Base-by-base conservation (phyloP, 176 grass and related monocot genomes). In the Elaeis guineensis region DNA sequence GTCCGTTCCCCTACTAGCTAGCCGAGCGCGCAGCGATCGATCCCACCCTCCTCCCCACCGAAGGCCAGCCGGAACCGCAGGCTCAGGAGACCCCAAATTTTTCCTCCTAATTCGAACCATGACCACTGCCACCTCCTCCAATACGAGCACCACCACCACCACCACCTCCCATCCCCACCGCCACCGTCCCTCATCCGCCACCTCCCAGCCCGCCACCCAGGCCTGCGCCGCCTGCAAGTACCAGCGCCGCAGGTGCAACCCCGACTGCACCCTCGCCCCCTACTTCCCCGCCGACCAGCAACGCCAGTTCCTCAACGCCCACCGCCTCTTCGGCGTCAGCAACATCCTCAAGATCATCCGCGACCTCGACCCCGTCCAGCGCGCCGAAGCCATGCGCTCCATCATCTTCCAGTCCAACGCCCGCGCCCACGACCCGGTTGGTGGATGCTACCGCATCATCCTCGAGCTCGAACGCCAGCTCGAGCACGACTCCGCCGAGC, bases 151-250 rank as follows among this genome's bases (percentile, higher is more conserved):
- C 75, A 5, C 54, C n/a, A n/a, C n/a, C n/a, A n/a, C 54, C 64
- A 12, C 48, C 66, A 63, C 39, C 74, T n/a, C 62, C 58, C 62
- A 32, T 14, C 61, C 55, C 50, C 59, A 28, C 59, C 4, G 5
- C 63, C 75, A 17, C 17, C 52, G 22, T 71, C 35, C 51, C 4
- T 85, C 77, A 29, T 39, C 55, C 55, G 6, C 39, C 58, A 17
- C n/a, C 4, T 26, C 17, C 58, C 30, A 44, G 6, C 7, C 63
- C 11, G 81, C 52, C 74, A 55, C 77, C 62, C 35, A 44, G 35
- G 87, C 82, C 16, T 90, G 87, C 79, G 87, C 87, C 11, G 72
- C 79, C 50, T 90, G 87, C 79, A 85, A 77, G 51, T 82, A 82
- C 72, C 87, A 85, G 57, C 63, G 87, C 44, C 75, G 82, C 59